Conservation (phyloP, 2,329 filamentous ascomycete species). For the Paracoccidioides brasiliensis region DNA sequence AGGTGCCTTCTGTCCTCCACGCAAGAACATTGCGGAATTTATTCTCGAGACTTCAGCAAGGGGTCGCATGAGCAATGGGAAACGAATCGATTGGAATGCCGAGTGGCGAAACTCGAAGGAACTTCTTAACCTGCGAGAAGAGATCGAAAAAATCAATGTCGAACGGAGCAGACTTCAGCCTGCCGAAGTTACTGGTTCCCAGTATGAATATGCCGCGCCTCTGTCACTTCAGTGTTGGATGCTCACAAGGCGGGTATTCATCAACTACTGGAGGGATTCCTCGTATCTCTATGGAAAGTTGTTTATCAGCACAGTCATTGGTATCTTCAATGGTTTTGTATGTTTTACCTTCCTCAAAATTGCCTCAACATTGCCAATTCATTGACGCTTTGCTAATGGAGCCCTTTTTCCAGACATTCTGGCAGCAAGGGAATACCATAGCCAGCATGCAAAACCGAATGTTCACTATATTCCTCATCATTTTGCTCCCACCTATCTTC, state of each 20-base stretch:
- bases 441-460: constrained; percentile 63
- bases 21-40: constrained; percentile 54
- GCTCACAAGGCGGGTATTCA: constrained; percentile 57
- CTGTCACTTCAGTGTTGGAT: constrained; percentile 49
- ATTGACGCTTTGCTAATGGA: background rate
- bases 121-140: constrained; percentile 43
- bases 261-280: constrained; percentile 62
- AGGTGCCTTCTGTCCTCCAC: constrained; percentile 52
- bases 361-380: background rate
- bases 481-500: constrained; percentile 55
- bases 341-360: constrained; percentile 1
- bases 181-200: constrained; percentile 30
- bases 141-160: constrained; percentile 52
- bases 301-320: constrained; percentile 56
- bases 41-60: constrained; percentile 53
- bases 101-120: constrained; percentile 58
- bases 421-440: constrained; percentile 50
- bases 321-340: constrained; percentile 62
- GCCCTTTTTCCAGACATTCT: constrained; percentile 46
- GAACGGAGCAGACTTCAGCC: constrained; percentile 40
- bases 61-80: constrained; percentile 41
- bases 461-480: constrained; percentile 57
- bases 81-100: constrained; percentile 56
- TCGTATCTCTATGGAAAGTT: constrained; percentile 67
- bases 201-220: constrained; percentile 52